phyloP scores from a whole-genome alignment of 1,284 basidiomycete genomes.

The Ganoderma sinense region DNA sequence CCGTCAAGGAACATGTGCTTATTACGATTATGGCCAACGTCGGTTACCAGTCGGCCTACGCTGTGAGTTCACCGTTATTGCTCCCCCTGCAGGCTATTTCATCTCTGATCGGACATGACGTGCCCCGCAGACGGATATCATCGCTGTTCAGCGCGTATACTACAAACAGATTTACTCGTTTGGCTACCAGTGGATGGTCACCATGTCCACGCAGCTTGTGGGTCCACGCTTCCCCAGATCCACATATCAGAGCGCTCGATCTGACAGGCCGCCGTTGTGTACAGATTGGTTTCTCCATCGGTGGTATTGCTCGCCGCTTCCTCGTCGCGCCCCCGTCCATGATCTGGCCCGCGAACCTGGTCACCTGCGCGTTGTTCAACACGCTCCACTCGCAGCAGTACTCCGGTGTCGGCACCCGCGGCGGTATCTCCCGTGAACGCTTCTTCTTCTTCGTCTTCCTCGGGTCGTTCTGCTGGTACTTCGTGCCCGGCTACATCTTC shows the following conservation, averaged over 20 bases:
- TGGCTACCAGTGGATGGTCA: conserved; percentile 77
- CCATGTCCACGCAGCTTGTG: conserved; percentile 82
- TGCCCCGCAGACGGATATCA: conserved; percentile 68
- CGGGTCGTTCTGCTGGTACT: conserved; percentile 40
- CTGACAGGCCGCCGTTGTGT: conserved; percentile 65
- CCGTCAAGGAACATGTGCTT: conserved; percentile 58
- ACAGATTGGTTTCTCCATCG: conserved; percentile 87
- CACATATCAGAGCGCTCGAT: conserved; percentile 23
- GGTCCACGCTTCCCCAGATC: conserved; percentile 6
- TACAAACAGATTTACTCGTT: conserved; percentile 75
- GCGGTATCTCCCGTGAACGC: conserved; percentile 58
- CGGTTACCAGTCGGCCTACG: conserved; percentile 48
- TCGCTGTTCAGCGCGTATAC: conserved; percentile 78
- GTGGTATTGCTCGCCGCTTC: conserved; percentile 66
- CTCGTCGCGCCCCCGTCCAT: conserved; percentile 77
- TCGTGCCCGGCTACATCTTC: conserved; percentile 58
- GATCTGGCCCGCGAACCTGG: conserved; percentile 73
- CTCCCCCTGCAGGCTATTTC: neutral
- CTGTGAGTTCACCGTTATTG: conserved; percentile 27
- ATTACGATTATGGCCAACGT: conserved; percentile 75
- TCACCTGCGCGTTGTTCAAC: conserved; percentile 86
- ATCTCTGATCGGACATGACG: neutral
- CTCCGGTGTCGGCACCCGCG: conserved; percentile 66
- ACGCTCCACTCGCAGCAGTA: conserved; percentile 73
- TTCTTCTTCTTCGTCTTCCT: conserved; percentile 41